These are phyloP conservation scores for Penicillium sp. DNA, from an alignment of 2,329 filamentous ascomycete genomes.

Conservation along the genomic window DNA sequence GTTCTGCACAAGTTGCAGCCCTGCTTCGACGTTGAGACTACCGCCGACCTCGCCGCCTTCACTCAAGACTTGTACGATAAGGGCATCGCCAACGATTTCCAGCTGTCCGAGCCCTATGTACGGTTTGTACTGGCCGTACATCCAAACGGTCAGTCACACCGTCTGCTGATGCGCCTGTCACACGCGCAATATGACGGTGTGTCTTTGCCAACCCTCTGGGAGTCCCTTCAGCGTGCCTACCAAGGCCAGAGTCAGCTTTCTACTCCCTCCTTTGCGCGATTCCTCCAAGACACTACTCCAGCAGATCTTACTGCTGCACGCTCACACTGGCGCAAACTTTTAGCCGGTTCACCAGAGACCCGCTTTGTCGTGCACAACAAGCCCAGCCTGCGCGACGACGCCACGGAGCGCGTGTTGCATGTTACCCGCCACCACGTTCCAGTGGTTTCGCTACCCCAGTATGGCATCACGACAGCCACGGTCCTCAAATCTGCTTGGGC, in stretches of 20 bases:
- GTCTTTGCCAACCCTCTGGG: slow-evolving; percentile 10
- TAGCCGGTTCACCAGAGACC: slow-evolving; percentile 11
- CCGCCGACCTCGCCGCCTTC: slow-evolving; percentile 4
- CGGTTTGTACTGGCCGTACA: slow-evolving; percentile 21
- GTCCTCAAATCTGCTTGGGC: slow-evolving; percentile 60
- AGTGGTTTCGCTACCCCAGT: slow-evolving; percentile 5
- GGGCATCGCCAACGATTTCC: slow-evolving; percentile 3
- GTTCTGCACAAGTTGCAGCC: slow-evolving; percentile 19
- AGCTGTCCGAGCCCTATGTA: slow-evolving; percentile 5
- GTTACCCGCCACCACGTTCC: slow-evolving; percentile 4
- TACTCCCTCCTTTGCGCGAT: slow-evolving; percentile 11
- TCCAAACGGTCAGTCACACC: slow-evolving; percentile 7
- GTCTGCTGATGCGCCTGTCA: slow-evolving; percentile 28
- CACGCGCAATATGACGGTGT: slow-evolving; percentile 33
- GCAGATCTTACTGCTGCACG: slow-evolving; percentile 4
- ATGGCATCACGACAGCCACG: slow-evolving; percentile 29
- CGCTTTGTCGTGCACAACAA: slow-evolving; percentile 7
- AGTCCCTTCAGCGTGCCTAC: slow-evolving; percentile 9
- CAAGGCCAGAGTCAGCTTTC: slow-evolving; percentile 2
- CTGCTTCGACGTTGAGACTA: slow-evolving; percentile 2
- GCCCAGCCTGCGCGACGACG: slow-evolving; percentile 8
- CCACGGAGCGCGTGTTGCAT: neutral
- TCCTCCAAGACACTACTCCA: neutral
- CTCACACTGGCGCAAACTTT: slow-evolving; percentile 2
- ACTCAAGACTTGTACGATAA: slow-evolving; percentile 4